Evolutionary conservation across 768 basidiomycete species (phyloP).

Genomic region (Boletus huronensis): DNA sequence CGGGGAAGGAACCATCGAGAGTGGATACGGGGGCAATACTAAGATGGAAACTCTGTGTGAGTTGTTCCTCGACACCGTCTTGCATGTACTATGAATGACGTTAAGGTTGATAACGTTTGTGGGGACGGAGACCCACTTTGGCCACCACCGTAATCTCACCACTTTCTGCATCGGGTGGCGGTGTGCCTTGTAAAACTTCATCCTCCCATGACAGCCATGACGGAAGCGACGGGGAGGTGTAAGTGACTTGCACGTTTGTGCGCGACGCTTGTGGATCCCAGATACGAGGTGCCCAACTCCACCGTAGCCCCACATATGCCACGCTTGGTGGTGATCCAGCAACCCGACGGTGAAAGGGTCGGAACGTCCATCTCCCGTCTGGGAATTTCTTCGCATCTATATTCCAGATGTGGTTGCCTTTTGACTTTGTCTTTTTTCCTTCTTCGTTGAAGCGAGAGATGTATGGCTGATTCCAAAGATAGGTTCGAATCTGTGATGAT

Average conservation of each 20-base stretch:
- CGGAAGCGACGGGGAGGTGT: constrained; percentile 78
- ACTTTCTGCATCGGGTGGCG: constrained; percentile 70
- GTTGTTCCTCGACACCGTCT: constrained; percentile 70
- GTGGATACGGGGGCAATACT: constrained; percentile 66
- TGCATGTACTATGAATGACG: constrained; percentile 44
- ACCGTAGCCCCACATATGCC: constrained; percentile 77
- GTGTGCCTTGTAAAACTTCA: constrained; percentile 77
- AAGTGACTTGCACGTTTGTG: constrained; percentile 73
- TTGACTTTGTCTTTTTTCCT: constrained; percentile 98
- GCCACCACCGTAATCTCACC: constrained; percentile 75
- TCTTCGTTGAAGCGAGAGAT: constrained; percentile 98
- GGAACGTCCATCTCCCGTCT: constrained; percentile 81
- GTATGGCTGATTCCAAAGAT: constrained; percentile 91
- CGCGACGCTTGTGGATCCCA: constrained; percentile 96
- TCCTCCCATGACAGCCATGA: constrained; percentile 87
- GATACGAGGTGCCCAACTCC: constrained; percentile 89
- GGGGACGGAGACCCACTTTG: constrained; percentile 46
- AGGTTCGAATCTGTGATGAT: constrained; percentile 72
- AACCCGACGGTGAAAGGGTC: constrained; percentile 84
- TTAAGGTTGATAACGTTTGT: constrained; percentile 7
- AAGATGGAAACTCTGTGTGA: constrained; percentile 65
- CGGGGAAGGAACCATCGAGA: constrained; percentile 42
- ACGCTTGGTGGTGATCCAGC: constrained; percentile 78
- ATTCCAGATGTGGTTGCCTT: constrained; percentile 99
- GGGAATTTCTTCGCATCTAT: constrained; percentile 86